These are phyloP conservation scores for Aspergillus phoenicis DNA, from an alignment of 2,329 filamentous ascomycete genomes.

Conservation along the genomic window DNA sequence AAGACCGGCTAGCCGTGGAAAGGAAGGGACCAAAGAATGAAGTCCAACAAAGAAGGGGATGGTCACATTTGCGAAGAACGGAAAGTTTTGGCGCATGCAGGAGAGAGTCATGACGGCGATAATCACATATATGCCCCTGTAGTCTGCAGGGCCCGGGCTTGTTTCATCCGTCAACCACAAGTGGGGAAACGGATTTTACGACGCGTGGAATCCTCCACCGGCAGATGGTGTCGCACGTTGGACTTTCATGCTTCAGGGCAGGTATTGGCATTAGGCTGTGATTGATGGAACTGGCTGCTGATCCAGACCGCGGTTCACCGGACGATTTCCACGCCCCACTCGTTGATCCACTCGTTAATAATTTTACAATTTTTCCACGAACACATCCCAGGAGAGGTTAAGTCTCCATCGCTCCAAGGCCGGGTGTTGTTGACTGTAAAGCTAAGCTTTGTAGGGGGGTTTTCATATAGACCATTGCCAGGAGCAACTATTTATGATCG, in stretches of 20 bases:
- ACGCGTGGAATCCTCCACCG: slow-evolving; percentile 8
- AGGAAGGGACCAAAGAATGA: neutral
- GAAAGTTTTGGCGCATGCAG: neutral
- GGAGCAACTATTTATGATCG: neutral
- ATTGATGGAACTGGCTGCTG: neutral
- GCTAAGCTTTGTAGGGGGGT: too few relatives aligned
- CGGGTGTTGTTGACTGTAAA: too few relatives aligned
- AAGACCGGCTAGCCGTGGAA: slow-evolving; percentile 12
- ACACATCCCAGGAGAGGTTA: neutral
- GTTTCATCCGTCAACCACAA: slow-evolving; percentile 12
- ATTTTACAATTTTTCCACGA: neutral
- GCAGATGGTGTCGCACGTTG: neutral
- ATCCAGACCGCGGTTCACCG: slow-evolving; percentile 5
- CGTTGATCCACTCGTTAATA: slow-evolving; percentile 1
- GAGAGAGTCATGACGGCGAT: slow-evolving; percentile 1
- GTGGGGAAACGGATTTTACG: slow-evolving; percentile 4
- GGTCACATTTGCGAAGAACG: neutral
- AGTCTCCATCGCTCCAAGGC: neutral
- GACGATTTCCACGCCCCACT: slow-evolving; percentile 2
- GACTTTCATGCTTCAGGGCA: neutral
- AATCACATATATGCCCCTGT: slow-evolving; percentile 5
- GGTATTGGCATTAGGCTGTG: neutral
- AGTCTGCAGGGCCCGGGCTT: slow-evolving; percentile 1
- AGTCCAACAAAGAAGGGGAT: neutral
- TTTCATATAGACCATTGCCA: too few relatives aligned